phyloP scores from a whole-genome alignment of 768 basidiomycete species.

The Boletus pseudo-olivaceus region DNA sequence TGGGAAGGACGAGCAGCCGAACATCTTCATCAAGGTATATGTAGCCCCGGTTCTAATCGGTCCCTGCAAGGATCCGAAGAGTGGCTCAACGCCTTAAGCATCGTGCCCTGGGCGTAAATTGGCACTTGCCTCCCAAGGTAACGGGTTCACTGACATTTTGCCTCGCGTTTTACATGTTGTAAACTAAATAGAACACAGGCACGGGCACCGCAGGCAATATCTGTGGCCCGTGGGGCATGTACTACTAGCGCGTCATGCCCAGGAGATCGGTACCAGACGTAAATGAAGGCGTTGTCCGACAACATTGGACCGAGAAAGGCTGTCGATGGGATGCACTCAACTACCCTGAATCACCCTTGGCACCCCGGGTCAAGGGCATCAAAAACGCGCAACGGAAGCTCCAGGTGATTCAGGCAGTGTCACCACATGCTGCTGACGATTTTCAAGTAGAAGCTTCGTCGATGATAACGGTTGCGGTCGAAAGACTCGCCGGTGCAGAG shows the following conservation, averaged over 20 bases:
- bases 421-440: not conserved
- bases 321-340: not conserved
- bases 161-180: slow-evolving; percentile 16
- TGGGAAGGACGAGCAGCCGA: slow-evolving; percentile 2
- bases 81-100: not conserved
- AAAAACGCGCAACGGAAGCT: not conserved
- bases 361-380: slow-evolving; percentile 11
- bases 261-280: not conserved
- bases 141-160: not conserved
- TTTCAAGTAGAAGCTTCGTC: not conserved
- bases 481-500: not conserved
- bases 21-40: slow-evolving; percentile 5
- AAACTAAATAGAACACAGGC: not conserved
- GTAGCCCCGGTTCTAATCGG: not conserved
- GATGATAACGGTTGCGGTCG: not conserved
- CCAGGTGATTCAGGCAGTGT: not conserved
- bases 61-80: slow-evolving; percentile 1
- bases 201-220: too few species aligned
- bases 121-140: not conserved
- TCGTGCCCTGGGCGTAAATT: slow-evolving; percentile 4
- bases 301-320: not conserved
- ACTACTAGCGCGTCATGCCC: too few species aligned
- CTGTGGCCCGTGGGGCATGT: too few species aligned
- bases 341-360: not conserved
- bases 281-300: too few species aligned